Percentiles rank a stretch among this genome's conserved stretches.
Conservation (phyloP, 1,284 basidiomycete species). For the Schizophyllum commune region DNA sequence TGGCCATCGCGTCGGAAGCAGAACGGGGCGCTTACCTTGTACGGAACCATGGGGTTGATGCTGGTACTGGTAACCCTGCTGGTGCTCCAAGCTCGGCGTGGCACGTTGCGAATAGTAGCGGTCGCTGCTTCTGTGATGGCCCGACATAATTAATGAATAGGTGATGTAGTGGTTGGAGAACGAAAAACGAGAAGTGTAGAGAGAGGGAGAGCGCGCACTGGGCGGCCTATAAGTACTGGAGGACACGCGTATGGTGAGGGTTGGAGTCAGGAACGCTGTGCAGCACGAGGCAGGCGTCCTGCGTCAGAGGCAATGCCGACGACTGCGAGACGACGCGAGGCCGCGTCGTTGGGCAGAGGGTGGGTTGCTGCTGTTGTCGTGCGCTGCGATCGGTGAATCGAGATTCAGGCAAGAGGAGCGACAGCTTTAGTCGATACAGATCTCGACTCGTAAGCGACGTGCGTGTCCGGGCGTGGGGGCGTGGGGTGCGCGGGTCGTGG, state of each 20-base stretch:
- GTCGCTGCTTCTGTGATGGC: neutral
- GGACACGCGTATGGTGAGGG: neutral
- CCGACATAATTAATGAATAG: neutral
- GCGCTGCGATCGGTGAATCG: neutral
- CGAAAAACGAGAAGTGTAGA: neutral
- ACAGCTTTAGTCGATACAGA: neutral
- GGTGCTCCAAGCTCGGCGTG: neutral
- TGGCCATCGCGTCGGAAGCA: neutral
- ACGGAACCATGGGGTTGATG: neutral
- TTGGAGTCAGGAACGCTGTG: neutral
- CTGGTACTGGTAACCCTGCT: neutral
- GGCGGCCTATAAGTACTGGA: neutral
- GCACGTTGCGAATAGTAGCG: neutral
- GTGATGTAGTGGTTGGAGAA: neutral
- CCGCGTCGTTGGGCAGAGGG: neutral
- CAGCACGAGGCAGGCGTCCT: neutral
- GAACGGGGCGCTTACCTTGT: neutral
- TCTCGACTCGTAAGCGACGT: neutral
- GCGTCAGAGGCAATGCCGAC: neutral
- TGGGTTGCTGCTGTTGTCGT: neutral
- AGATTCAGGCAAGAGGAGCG: neutral
- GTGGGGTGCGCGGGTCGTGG: neutral
- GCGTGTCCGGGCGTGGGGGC: neutral
- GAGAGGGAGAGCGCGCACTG: neutral
- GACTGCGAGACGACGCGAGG: neutral